Evolutionary conservation across 1,139 yeast species (phyloP).

Genomic region (Kazachstania sp.): DNA sequence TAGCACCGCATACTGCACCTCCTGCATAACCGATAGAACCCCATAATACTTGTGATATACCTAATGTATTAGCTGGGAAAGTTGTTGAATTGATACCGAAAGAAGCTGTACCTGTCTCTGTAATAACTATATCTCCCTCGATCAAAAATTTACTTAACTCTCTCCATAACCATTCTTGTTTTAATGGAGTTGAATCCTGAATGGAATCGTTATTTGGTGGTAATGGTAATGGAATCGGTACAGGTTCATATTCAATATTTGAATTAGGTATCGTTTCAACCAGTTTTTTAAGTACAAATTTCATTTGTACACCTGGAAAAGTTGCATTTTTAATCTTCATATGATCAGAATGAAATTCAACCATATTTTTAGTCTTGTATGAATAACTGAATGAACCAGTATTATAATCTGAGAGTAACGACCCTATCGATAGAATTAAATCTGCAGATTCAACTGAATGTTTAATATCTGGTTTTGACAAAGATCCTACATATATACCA

Average conservation of each 20-base stretch:
- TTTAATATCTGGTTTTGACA: slow-evolving; percentile 45
- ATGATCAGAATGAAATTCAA: slow-evolving; percentile 78
- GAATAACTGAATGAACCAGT: neutral
- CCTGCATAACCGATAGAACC: slow-evolving; percentile 40
- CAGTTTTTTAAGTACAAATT: neutral
- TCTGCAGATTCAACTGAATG: neutral
- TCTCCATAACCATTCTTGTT: slow-evolving; percentile 76
- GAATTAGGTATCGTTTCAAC: neutral
- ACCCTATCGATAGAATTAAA: neutral
- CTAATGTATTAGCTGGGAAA: neutral
- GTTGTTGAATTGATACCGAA: neutral
- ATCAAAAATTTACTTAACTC: slow-evolving; percentile 62
- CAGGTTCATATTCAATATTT: neutral
- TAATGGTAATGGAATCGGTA: neutral
- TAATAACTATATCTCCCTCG: slow-evolving; percentile 69
- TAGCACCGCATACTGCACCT: neutral
- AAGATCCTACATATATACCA: slow-evolving; percentile 76
- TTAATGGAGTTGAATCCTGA: slow-evolving; percentile 7
- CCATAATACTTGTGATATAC: slow-evolving; percentile 53
- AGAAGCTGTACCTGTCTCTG: slow-evolving; percentile 37
- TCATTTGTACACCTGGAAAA: neutral
- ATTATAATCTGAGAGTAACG: neutral
- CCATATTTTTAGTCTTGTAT: slow-evolving; percentile 52
- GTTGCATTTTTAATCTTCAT: slow-evolving; percentile 1
- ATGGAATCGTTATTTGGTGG: neutral